Evolutionary conservation across 1,139 yeast species (phyloP).

Genomic region (Geotrichum siamense): DNA sequence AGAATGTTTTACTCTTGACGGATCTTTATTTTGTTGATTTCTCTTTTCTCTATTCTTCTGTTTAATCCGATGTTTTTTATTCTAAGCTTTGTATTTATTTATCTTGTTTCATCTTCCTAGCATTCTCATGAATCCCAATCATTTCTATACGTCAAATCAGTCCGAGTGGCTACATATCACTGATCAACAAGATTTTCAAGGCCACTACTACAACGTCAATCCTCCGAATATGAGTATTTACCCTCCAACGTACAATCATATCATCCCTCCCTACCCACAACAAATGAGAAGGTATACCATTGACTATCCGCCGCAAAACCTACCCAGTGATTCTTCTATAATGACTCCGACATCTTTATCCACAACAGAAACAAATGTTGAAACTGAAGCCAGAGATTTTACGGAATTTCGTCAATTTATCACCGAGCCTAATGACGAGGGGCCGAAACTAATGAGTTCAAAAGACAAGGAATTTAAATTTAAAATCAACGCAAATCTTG

Average conservation of each 20-base stretch:
- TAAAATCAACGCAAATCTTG: conserved; percentile 1
- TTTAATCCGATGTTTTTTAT: not conserved
- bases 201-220: too few relatives aligned
- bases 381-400: not conserved
- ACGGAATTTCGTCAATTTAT: conserved; percentile 1
- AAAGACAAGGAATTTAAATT: not conserved
- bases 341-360: too few relatives aligned
- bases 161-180: too few relatives aligned
- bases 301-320: not conserved
- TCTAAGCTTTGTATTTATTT: too few relatives aligned
- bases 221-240: too few relatives aligned
- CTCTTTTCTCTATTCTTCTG: not conserved
- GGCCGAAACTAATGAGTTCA: not conserved
- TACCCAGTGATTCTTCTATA: too few relatives aligned
- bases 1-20: too few relatives aligned
- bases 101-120: too few relatives aligned
- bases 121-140: too few relatives aligned
- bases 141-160: too few relatives aligned
- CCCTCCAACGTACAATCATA: too few relatives aligned
- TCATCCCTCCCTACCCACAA: not conserved
- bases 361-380: not conserved
- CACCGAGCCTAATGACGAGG: not conserved
- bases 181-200: conserved; percentile 1
- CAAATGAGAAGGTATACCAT: not conserved
- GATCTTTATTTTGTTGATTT: not conserved